Evolutionary conservation across 1,139 yeast genomes (phyloP).

Genomic region (Kodamaea ohmeri): DNA sequence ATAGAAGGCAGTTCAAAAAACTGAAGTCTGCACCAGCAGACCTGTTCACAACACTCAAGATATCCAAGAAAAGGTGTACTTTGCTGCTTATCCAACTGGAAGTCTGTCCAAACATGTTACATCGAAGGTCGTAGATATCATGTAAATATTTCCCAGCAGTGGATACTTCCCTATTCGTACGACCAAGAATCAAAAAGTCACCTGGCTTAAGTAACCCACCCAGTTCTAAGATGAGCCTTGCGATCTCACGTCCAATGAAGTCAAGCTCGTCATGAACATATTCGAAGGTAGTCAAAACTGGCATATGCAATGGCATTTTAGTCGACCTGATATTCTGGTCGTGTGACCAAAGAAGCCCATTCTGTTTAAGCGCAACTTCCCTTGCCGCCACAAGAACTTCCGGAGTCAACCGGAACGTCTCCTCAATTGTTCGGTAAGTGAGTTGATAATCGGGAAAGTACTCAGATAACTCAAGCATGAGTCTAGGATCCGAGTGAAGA

Average conservation of each 20-base stretch:
- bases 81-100: conserved; percentile 55
- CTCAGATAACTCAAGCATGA: conserved; percentile 23
- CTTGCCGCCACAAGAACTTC: conserved; percentile 48
- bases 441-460: conserved; percentile 27
- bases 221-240: conserved; percentile 42
- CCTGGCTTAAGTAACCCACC: conserved; percentile 44
- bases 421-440: conserved; percentile 34
- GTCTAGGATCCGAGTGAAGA: conserved; percentile 37
- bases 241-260: conserved; percentile 45
- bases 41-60: conserved; percentile 40
- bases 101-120: conserved; percentile 44
- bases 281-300: conserved; percentile 23
- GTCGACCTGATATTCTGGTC: conserved; percentile 17
- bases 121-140: conserved; percentile 39
- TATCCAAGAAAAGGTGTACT: conserved; percentile 49
- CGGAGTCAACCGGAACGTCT: conserved; percentile 60
- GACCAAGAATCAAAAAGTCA: conserved; percentile 56
- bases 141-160: conserved; percentile 37
- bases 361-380: conserved; percentile 16
- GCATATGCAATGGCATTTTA: conserved; percentile 26
- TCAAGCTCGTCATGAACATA: conserved; percentile 35
- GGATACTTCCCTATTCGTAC: conserved; percentile 55
- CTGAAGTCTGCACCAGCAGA: conserved; percentile 36
- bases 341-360: conserved; percentile 10
- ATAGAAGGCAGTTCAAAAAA: conserved; percentile 27